Evolutionary conservation across 2,329 filamentous ascomycete genomes (phyloP), one percentile per base, ranked within the genome.

Genomic region (Aureobasidium pullulans): DNA sequence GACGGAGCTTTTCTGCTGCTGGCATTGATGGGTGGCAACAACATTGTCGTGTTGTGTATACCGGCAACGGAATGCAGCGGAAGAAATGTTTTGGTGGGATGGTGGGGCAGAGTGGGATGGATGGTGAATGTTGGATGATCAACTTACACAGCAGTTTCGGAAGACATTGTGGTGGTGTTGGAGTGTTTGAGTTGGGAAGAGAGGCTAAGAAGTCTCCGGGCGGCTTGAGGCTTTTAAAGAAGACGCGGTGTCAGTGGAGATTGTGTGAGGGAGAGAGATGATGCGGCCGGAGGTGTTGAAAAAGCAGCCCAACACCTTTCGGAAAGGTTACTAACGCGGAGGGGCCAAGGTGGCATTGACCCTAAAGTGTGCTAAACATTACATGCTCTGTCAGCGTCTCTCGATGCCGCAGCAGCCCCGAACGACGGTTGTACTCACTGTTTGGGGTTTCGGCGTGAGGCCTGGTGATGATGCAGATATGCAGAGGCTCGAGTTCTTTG

Each of bases 111-210:
- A 43, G 42, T 36, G 52, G 52, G 57, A 42, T 49, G 53, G 34
- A 53, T 39, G 57, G 52, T 39, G 43, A 32, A 8, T n/a, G 37
- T 54, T 32, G 49, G 9, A 7, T 6, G 15, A 11, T 23, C 23
- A 5, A 67, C 67, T 68, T 65, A 69, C 67, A 68, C 66, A 63
- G 66, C 64, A 54, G 58, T 59, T 64, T 69, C 66, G 49, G 64
- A 62, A 61, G 65, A 66, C 66, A 68, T 68, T 59, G 53, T 67
- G 64, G 61, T 58, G 57, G 62, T 60, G 46, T 37, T 58, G 59
- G 43, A 60, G 54, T 50, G 60, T 36, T 58, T 62, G 39, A 65
- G 60, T 57, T 66, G 65, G 50, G 60, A 47, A 37, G 57, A 57
- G 50, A 66, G 52, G 59, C 56, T 62, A 53, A 61, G 40, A 57